Evolutionary conservation across 345 rosid species (phyloP).

Genomic region (Eucalyptus curtisii): DNA sequence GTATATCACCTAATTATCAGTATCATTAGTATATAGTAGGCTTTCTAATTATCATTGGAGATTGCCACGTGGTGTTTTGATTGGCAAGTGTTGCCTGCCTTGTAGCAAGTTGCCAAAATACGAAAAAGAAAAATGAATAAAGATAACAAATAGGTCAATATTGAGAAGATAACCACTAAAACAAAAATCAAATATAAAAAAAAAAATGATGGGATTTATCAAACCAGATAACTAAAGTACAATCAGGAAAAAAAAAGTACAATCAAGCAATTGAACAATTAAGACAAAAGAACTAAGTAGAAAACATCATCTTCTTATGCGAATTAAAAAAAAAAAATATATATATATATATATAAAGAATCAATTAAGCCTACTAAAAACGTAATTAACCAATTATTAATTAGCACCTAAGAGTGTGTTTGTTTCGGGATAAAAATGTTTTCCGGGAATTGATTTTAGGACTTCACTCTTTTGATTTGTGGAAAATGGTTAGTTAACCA

Average conservation of each 20-base stretch:
- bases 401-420: no score
- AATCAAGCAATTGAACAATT: neutral
- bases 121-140: neutral
- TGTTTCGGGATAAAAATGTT: no score
- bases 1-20: neutral
- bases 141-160: neutral
- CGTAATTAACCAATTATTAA: no score
- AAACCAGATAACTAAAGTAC: neutral
- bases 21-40: neutral
- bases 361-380: neutral
- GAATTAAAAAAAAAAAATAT: no score
- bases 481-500: no score
- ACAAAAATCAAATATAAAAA: neutral
- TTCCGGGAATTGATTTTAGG: no score
- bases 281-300: neutral
- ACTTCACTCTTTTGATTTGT: no score
- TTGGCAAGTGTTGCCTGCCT: neutral
- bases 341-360: neutral
- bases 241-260: neutral
- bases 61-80: neutral
- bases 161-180: neutral
- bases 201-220: neutral
- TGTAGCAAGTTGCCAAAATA: neutral
- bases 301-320: neutral
- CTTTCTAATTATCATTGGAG: neutral